Percentiles rank a stretch among this genome's conserved stretches.
Conservation (phyloP, 2,329 filamentous ascomycete species). For the Aschersonia sp. region DNA sequence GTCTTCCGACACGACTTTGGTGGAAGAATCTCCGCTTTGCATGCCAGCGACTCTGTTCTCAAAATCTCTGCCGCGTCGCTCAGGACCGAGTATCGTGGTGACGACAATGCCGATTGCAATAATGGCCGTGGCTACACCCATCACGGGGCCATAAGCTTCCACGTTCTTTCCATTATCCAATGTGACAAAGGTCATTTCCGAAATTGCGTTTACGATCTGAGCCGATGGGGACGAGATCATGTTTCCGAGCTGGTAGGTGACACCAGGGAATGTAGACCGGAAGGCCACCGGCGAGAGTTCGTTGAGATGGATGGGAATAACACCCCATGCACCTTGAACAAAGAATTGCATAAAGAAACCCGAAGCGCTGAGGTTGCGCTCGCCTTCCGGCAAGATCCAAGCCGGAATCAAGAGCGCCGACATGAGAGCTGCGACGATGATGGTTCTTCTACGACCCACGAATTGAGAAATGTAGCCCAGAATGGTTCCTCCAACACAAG, state of each 20-base stretch:
- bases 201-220: conserved; percentile 63
- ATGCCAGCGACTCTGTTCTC: conserved; percentile 36
- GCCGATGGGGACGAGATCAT: conserved; percentile 59
- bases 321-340: conserved; percentile 50
- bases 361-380: conserved; percentile 42
- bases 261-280: conserved; percentile 55
- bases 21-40: conserved; percentile 8
- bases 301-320: conserved; percentile 60
- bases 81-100: conserved; percentile 56
- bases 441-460: conserved; percentile 55
- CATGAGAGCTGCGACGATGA: conserved; percentile 44
- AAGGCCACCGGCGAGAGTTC: conserved; percentile 58
- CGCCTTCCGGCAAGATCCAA: conserved; percentile 51
- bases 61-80: conserved; percentile 58
- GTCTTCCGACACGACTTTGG: conserved; percentile 14
- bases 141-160: conserved; percentile 59
- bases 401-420: conserved; percentile 51
- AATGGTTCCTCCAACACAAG: conserved; percentile 58
- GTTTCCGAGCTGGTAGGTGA: conserved; percentile 63
- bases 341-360: conserved; percentile 60
- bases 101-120: conserved; percentile 55
- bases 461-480: conserved; percentile 65
- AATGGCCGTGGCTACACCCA: conserved; percentile 65
- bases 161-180: conserved; percentile 38
- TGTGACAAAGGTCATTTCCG: conserved; percentile 45